A percentile compares a stretch with the other conserved stretches of the same genome.
These are phyloP conservation scores for Vigna unguiculata DNA, from an alignment of 306 rosid species.

Conservation along the genomic window DNA sequence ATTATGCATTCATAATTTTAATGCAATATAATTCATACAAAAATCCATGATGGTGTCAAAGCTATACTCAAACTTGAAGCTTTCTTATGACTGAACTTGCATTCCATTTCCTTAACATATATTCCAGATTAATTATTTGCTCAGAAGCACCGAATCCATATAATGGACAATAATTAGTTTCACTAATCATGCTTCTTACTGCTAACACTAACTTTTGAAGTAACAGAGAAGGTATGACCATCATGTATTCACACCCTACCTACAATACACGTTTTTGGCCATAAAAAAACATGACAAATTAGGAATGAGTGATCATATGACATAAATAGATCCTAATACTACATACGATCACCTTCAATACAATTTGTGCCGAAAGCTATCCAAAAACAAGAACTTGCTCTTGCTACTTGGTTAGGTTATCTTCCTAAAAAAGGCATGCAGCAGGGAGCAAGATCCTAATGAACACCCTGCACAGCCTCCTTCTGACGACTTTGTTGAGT, in stretches of 20 bases:
- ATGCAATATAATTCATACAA: neutral
- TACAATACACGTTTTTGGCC: constrained; percentile 46
- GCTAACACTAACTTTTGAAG: constrained; percentile 43
- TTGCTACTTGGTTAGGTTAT: constrained; percentile 71
- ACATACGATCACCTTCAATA: constrained; percentile 39
- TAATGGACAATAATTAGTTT: constrained; percentile 18
- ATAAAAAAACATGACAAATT: constrained; percentile 44
- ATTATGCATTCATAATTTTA: neutral
- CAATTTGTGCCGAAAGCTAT: constrained; percentile 58
- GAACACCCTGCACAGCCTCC: constrained; percentile 55
- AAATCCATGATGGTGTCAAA: neutral
- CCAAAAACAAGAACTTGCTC: constrained; percentile 52
- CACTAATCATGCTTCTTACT: constrained; percentile 47
- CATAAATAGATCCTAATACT: constrained; percentile 56
- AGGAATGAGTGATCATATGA: constrained; percentile 38
- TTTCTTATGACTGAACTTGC: neutral
- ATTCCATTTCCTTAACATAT: constrained; percentile 10
- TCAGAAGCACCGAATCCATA: constrained; percentile 11
- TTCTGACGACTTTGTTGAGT: constrained; percentile 53
- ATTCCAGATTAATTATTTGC: neutral
- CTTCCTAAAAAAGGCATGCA: constrained; percentile 53
- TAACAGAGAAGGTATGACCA: constrained; percentile 39
- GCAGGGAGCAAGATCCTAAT: constrained; percentile 57
- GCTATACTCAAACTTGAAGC: neutral
- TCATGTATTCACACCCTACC: constrained; percentile 47